A percentile compares a stretch with the other conserved stretches of the same genome.
phyloP scores from a whole-genome alignment of 1,139 yeast species.

The Geotrichum cucujoidarum region DNA sequence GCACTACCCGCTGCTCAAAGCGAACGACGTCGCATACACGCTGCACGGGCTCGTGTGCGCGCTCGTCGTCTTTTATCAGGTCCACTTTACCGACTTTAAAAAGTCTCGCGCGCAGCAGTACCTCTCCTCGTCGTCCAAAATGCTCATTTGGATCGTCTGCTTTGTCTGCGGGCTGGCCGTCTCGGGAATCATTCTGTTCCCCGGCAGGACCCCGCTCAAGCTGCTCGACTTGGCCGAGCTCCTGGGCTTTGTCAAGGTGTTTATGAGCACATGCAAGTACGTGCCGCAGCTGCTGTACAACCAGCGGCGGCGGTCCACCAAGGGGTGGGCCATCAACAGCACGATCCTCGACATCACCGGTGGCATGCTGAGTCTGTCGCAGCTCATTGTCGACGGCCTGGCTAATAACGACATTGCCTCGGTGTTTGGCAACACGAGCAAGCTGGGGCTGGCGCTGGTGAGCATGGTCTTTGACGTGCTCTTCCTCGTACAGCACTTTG shows the following conservation, averaged over 20 bases:
- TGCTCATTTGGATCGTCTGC: conserved; percentile 22
- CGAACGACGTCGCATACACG: conserved; percentile 44
- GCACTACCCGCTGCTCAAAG: conserved; percentile 41
- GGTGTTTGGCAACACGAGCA: conserved; percentile 9
- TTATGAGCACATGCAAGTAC: conserved; percentile 54
- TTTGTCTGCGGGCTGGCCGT: conserved; percentile 19
- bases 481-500: conserved; percentile 34
- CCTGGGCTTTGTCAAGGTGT: conserved; percentile 49
- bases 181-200: conserved; percentile 10
- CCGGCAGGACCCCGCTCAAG: conserved; percentile 1
- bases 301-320: conserved; percentile 48
- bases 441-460: conserved; percentile 22
- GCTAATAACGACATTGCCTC: conserved; percentile 29
- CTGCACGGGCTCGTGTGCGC: conserved; percentile 42
- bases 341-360: conserved; percentile 51
- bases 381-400: conserved; percentile 43
- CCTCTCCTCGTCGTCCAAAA: conserved; percentile 27
- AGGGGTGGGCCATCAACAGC: conserved; percentile 54
- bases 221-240: conserved; percentile 37
- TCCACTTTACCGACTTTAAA: conserved; percentile 37
- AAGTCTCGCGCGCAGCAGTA: conserved; percentile 26
- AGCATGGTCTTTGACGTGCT: conserved; percentile 34
- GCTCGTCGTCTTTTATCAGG: conserved; percentile 37
- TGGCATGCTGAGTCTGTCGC: conserved; percentile 47
- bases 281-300: conserved; percentile 58